Evolutionary conservation across 495 filamentous ascomycete genomes (phyloP), one percentile per base, ranked within the genome.

Genomic region (Lasiosphaeria ovina): DNA sequence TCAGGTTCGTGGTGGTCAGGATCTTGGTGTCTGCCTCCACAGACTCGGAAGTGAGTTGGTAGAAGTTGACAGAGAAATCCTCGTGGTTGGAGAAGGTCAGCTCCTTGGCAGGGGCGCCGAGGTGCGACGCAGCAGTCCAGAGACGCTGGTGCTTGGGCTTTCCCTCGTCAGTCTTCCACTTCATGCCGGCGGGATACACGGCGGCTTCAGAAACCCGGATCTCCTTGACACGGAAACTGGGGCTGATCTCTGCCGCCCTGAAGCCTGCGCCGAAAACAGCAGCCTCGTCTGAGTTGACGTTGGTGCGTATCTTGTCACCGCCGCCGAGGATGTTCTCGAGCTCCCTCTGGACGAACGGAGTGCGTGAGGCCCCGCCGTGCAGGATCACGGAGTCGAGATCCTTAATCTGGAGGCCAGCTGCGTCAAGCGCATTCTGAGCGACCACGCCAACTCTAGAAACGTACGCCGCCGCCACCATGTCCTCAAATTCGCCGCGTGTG

Each of bases 201-300:
- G 91, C 86, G 14, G 77, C 82, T 60, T 99, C 94, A 55, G 75
- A 82, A 49, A 88, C 82, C 55, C 89, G 82, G 61, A 99, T 98
- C 66, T 98, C 95, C 80, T 97, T 99, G 66, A 99, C 95, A 54
- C 90, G 86, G 83, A 99, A 99, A 69, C 87, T 92, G 40, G 93
- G 91, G 74, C 89, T 95, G 53, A 98, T 81, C 61, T 87, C 87
- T 51, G 95, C 95, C 35, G 89, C 95, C 70, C 91, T 91, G 81
- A 98, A 98, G 17, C 91, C 92, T 54, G 95, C 95, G 64, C 95
- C 95, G 74, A 99, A 96, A 14, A 96, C 94, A 52, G 95, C 94
- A 14, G 95, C 86, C 76, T 99, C 95, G 72, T 99, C 95, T 34
- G 93, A 88, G 74, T 99, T 99, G 65, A 99, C 95, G 67, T 93